Conservation (phyloP, 495 filamentous ascomycete genomes). For the Zalerion maritima region DNA sequence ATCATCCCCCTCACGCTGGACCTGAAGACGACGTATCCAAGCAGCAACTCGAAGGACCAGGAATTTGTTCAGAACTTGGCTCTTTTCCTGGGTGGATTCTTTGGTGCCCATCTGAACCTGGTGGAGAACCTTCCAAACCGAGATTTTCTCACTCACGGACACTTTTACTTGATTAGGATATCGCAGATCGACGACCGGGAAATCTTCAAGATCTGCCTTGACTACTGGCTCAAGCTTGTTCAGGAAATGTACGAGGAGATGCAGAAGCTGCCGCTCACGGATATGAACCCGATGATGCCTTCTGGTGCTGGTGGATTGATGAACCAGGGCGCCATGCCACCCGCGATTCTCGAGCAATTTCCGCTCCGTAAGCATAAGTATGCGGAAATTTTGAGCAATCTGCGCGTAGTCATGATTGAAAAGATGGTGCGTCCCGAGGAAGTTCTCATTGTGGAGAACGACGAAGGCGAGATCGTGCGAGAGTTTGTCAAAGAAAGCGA, state of each 20-base stretch:
- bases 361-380: constrained; percentile 97
- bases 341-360: constrained; percentile 64
- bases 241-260: constrained; percentile 98
- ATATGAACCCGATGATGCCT: constrained; percentile 73
- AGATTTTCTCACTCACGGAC: constrained; percentile 85
- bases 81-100: constrained; percentile 92
- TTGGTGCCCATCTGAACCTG: constrained; percentile 75
- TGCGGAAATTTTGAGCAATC: constrained; percentile 77
- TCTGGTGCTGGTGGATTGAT: constrained; percentile 56
- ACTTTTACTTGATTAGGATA: constrained; percentile 95
- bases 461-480: constrained; percentile 96
- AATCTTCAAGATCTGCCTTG: constrained; percentile 97
- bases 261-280: constrained; percentile 82
- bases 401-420: constrained; percentile 97
- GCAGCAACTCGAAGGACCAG: constrained; percentile 85
- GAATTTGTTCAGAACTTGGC: constrained; percentile 96
- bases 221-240: constrained; percentile 99
- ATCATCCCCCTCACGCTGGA: constrained; percentile 84
- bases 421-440: constrained; percentile 98
- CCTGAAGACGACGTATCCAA: constrained; percentile 73
- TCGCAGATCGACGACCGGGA: constrained; percentile 97
- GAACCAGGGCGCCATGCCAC: constrained; percentile 70
- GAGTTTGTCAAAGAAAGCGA: constrained; percentile 99
- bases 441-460: constrained; percentile 98
- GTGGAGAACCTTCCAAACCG: constrained; percentile 90